Evolutionary conservation across 805 yeast species (phyloP), one percentile per base, ranked within the genome.

Genomic region (Kodamaea hsintzibuensis): DNA sequence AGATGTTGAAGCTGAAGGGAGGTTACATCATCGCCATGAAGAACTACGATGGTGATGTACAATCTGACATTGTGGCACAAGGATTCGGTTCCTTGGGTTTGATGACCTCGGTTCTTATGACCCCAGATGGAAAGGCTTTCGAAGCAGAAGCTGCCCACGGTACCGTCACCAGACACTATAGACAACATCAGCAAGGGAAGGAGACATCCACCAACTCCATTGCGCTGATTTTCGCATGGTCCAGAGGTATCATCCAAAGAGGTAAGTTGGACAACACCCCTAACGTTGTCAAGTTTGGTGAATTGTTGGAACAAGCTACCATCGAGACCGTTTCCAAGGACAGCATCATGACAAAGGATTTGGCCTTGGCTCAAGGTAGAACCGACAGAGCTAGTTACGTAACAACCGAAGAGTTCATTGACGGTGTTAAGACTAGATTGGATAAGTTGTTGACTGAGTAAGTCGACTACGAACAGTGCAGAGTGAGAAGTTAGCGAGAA

Each of bases 141-240:
- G 95, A 88, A 75, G 79, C 88, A 56, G 95, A 88, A 70, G 93
- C 93, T 55, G 95, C 95, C 35, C 95, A 88, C 65, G 95, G 95
- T 62, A 88, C 95, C 14, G 95, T 88, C 58, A 88, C 95, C 33
- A 85, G 95, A 81, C 95, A 88, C 67, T 88, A 77, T 75, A 85
- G 93, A 81, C 88, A 83, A 70, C 84, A 85, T 63, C 93, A 88
- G 72, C 83, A 83, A 65, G 93, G 93, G 57, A 85, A 87, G 67
- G 90, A 86, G 68, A 88, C 95, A 7, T 86, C 92, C 3, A 88
- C 95, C 52, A 88, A 88, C 73, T 88, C 95, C 7, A 88, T 88
- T 70, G 95, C 95, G 3, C 86, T 91, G 16, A 88, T 88, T 55
- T 88, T 87, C 62, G 95, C 95, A 30, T 88, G 95, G 95, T 70